Evolutionary conservation across 2,329 filamentous ascomycete genomes (phyloP).

Genomic region (Paracamarosporium sp.): DNA sequence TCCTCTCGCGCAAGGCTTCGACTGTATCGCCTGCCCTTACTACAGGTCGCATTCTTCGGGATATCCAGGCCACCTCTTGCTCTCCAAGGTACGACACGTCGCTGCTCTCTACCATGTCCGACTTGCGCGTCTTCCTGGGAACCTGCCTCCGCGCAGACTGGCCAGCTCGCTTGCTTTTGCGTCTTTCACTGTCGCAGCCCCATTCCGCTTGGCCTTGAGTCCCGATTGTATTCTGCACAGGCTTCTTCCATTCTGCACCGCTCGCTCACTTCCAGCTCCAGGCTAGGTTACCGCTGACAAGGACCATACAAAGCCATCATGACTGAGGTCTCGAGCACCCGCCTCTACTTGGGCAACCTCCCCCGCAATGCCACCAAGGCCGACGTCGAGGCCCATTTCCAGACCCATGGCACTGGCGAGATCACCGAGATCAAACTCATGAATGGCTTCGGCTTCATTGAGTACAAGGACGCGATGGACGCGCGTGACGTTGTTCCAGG

Average conservation of each 20-base stretch:
- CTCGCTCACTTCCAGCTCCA: slow-evolving; percentile 42
- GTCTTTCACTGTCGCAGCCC: slow-evolving; percentile 18
- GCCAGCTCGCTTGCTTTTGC: slow-evolving; percentile 31
- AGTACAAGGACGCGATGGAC: slow-evolving; percentile 98
- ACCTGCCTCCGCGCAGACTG: slow-evolving; percentile 31
- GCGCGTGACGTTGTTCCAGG: slow-evolving; percentile 97
- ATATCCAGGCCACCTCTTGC: slow-evolving; percentile 12
- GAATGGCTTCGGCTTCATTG: slow-evolving; percentile 99
- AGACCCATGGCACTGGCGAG: slow-evolving; percentile 92
- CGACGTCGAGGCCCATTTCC: slow-evolving; percentile 95
- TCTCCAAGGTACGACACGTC: slow-evolving; percentile 19
- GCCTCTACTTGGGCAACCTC: slow-evolving; percentile 97
- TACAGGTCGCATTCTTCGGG: slow-evolving; percentile 8
- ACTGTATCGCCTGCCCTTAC: slow-evolving; percentile 1
- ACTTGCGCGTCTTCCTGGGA: slow-evolving; percentile 23
- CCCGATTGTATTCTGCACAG: slow-evolving; percentile 27
- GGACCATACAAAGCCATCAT: slow-evolving; percentile 52
- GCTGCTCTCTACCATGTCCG: slow-evolving; percentile 13
- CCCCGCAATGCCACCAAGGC: slow-evolving; percentile 96
- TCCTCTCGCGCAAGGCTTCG: slow-evolving; percentile 6
- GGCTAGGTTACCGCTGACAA: slow-evolving; percentile 37
- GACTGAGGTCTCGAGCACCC: slow-evolving; percentile 90
- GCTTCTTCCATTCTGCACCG: slow-evolving; percentile 31
- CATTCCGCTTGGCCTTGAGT: slow-evolving; percentile 28
- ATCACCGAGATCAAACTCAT: slow-evolving; percentile 99